phyloP scores from a whole-genome alignment of 2,329 filamentous ascomycete genomes.

The Fusarium palustre region DNA sequence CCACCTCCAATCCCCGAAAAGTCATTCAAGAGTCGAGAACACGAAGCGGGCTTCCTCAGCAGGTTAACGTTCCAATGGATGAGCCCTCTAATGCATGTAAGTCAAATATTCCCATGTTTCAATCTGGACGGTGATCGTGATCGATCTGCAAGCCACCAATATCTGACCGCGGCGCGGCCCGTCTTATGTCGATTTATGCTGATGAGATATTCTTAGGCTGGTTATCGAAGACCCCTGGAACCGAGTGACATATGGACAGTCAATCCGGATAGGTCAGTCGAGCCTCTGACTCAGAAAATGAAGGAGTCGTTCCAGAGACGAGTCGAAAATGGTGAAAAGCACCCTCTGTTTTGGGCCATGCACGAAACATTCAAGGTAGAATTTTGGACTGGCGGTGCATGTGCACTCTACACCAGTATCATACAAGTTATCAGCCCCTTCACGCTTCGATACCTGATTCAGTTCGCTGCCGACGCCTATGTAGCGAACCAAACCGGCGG shows the following conservation, averaged over 20 bases:
- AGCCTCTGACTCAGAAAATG: constrained; percentile 74
- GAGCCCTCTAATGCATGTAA: constrained; percentile 82
- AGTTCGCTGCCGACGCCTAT: constrained; percentile 85
- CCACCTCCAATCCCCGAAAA: constrained; percentile 67
- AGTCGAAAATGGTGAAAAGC: constrained; percentile 74
- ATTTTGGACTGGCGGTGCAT: constrained; percentile 85
- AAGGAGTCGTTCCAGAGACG: constrained; percentile 76
- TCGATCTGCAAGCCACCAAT: constrained; percentile 31
- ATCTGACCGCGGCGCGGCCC: constrained; percentile 27
- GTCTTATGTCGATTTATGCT: constrained; percentile 26
- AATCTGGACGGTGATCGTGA: neutral
- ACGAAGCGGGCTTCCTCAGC: constrained; percentile 80
- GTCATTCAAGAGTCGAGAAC: constrained; percentile 71
- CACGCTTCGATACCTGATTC: constrained; percentile 85
- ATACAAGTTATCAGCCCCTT: constrained; percentile 88
- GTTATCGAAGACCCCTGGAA: constrained; percentile 87
- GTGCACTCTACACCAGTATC: constrained; percentile 77
- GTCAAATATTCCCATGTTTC: constrained; percentile 45
- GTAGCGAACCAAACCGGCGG: constrained; percentile 63
- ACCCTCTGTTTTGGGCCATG: constrained; percentile 82
- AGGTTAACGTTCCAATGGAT: constrained; percentile 90
- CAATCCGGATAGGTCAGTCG: constrained; percentile 81
- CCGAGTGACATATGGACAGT: constrained; percentile 88
- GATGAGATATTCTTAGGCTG: constrained; percentile 64
- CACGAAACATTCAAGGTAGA: constrained; percentile 89